Conservation (phyloP, 2,329 filamentous ascomycete species). For the Colletotrichum camelliae region DNA sequence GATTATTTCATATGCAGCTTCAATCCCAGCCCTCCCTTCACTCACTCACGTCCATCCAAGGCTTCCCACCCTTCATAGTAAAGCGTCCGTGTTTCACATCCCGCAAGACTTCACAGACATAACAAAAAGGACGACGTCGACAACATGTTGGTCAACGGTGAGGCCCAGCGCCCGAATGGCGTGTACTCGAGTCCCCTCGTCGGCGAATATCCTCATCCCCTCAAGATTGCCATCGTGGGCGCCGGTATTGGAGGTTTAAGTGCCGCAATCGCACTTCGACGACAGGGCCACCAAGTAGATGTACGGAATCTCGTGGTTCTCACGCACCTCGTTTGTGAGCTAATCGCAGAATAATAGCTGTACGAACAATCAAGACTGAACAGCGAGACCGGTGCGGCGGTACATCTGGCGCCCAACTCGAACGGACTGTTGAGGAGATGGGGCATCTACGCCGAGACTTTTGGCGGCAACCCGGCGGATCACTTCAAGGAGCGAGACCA, state of each 20-base stretch:
- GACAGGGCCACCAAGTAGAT: constrained; percentile 54
- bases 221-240: constrained; percentile 33
- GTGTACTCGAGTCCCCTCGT: constrained; percentile 6
- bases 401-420: constrained; percentile 67
- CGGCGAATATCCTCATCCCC: constrained; percentile 18
- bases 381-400: constrained; percentile 63
- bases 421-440: constrained; percentile 58
- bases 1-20: not conserved
- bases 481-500: constrained; percentile 39
- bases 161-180: not conserved
- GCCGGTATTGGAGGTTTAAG: constrained; percentile 59
- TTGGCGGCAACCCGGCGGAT: constrained; percentile 36
- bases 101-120: not conserved
- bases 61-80: not conserved
- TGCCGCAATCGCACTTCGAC: constrained; percentile 57
- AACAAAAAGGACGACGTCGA: not conserved
- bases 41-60: not conserved
- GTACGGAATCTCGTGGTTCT: constrained; percentile 21
- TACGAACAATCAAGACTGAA: constrained; percentile 62
- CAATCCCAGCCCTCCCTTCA: not conserved
- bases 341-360: constrained; percentile 37
- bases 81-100: not conserved
- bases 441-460: constrained; percentile 41
- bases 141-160: constrained; percentile 3
- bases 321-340: not conserved